Evolutionary conservation across 2,329 filamentous ascomycete species (phyloP).

Genomic region (Calonectria pteridis): DNA sequence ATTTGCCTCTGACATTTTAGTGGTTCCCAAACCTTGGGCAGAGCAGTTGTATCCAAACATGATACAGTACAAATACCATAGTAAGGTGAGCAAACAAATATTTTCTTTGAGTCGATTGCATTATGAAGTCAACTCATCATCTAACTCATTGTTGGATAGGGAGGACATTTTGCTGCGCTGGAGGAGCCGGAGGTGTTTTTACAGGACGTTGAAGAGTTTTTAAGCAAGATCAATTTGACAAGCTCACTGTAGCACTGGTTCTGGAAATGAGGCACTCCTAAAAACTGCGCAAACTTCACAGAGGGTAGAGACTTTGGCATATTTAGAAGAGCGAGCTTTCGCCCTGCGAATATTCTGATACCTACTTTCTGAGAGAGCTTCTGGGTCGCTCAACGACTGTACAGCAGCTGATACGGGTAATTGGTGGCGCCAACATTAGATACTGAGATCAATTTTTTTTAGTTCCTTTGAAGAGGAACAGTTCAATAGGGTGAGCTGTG

Average conservation of each 20-base stretch:
- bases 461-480: too few species aligned
- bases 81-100: not conserved
- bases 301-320: too few species aligned
- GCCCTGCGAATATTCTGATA: too few species aligned
- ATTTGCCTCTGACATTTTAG: not conserved
- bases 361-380: not conserved
- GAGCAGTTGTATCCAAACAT: not conserved
- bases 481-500: too few species aligned
- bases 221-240: not conserved
- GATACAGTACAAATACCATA: not conserved
- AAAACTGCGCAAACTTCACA: too few species aligned
- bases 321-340: too few species aligned
- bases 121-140: fast-evolving
- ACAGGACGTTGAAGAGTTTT: not conserved
- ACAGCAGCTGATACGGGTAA: too few species aligned
- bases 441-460: too few species aligned
- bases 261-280: not conserved
- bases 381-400: not conserved
- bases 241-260: not conserved
- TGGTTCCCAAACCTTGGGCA: not conserved
- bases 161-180: not conserved
- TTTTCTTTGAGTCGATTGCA: not conserved
- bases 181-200: not conserved
- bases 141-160: not conserved
- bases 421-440: not conserved